Conservation (phyloP, 495 filamentous ascomycete genomes). For the Terfezia boudieri region DNA sequence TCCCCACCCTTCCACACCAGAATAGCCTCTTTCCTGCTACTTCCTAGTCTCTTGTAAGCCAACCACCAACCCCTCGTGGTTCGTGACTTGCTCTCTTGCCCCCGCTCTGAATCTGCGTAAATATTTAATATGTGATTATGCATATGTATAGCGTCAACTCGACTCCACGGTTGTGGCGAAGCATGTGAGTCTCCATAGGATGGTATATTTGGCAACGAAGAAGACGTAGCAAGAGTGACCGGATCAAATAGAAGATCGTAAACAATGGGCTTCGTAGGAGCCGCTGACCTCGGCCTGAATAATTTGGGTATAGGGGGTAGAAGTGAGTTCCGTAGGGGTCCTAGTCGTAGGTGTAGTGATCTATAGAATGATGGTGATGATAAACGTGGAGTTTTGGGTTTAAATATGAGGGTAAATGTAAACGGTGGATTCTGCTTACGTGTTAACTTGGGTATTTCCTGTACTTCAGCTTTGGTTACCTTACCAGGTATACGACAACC, state of each 20-base stretch:
- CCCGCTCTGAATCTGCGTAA: slow-evolving; percentile 33
- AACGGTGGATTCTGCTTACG: slow-evolving; percentile 44
- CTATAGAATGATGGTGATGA: slow-evolving; percentile 50
- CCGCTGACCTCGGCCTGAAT: slow-evolving; percentile 24
- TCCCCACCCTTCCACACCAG: slow-evolving; percentile 13
- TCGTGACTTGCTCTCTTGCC: slow-evolving; percentile 74
- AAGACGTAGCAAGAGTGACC: slow-evolving; percentile 30
- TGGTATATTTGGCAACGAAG: not conserved
- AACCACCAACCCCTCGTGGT: slow-evolving; percentile 91
- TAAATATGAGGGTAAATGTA: slow-evolving; percentile 77
- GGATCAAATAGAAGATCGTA: slow-evolving; percentile 81
- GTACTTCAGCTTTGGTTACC: not conserved
- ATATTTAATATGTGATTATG: slow-evolving; percentile 68
- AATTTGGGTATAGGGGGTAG: not conserved
- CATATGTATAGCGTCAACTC: slow-evolving; percentile 74
- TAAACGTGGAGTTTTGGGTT: slow-evolving; percentile 41
- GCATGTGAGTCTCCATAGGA: not conserved
- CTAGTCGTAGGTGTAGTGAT: slow-evolving; percentile 59
- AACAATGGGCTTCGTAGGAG: slow-evolving; percentile 48
- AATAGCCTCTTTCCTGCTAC: slow-evolving; percentile 11
- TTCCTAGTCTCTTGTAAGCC: slow-evolving; percentile 46
- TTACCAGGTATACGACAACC: slow-evolving; percentile 16
- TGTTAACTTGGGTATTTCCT: too few species aligned
- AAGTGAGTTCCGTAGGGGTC: slow-evolving; percentile 29
- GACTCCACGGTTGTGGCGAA: slow-evolving; percentile 31